phyloP scores from a whole-genome alignment of 2,329 filamentous ascomycete genomes.

The Leptographium flavum region DNA sequence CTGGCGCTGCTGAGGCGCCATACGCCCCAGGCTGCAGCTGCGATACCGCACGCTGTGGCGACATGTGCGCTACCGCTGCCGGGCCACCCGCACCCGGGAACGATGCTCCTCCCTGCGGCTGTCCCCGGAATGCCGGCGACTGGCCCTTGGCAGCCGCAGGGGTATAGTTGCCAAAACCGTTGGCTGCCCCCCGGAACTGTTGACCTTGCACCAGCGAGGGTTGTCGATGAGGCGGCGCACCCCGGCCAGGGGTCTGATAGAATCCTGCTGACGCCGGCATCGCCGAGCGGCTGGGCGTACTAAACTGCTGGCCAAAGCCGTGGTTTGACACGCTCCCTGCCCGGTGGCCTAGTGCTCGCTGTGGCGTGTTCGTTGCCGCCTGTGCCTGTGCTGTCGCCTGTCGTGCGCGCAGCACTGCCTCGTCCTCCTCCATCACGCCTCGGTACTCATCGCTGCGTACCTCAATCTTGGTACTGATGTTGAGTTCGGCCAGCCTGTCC shows the following conservation, averaged over 20 bases:
- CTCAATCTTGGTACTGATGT: conserved; percentile 66
- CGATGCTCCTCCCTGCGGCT: conserved; percentile 26
- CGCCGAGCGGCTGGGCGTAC: conserved; percentile 30
- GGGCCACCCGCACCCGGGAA: conserved; percentile 1
- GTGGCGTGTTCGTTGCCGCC: conserved; percentile 14
- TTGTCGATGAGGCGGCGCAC: conserved; percentile 24
- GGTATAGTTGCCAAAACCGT: conserved; percentile 32
- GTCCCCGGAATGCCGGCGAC: conserved; percentile 31
- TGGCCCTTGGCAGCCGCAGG: conserved; percentile 38
- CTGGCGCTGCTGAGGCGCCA: conserved; percentile 21
- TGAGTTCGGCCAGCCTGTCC: conserved; percentile 68
- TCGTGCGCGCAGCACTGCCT: conserved; percentile 35
- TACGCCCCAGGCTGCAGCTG: conserved; percentile 21
- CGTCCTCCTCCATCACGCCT: conserved; percentile 75
- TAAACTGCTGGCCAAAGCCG: conserved; percentile 32
- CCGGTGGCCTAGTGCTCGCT: conserved; percentile 16
- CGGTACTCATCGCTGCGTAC: conserved; percentile 59
- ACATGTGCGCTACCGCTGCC: conserved; percentile 4
- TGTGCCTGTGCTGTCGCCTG: conserved; percentile 14
- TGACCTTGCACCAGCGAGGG: conserved; percentile 14
- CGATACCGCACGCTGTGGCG: conserved; percentile 12
- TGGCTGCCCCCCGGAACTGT: conserved; percentile 30
- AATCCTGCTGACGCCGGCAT: conserved; percentile 21
- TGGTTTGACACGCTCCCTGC: conserved; percentile 24
- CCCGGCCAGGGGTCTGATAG: conserved; percentile 28